Conservation (phyloP, 768 basidiomycete genomes). For the Psilocybe cyanescens region DNA sequence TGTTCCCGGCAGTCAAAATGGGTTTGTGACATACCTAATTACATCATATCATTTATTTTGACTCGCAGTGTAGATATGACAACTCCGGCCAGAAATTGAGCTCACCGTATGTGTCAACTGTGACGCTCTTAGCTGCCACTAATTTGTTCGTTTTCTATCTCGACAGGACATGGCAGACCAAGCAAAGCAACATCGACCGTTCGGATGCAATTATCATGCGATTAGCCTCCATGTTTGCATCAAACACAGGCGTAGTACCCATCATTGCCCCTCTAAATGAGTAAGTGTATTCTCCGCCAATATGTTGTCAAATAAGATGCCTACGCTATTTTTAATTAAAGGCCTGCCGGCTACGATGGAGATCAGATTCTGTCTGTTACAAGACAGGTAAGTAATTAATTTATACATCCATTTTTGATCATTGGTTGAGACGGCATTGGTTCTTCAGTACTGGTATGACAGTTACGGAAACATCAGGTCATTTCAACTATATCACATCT, state of each 20-base stretch:
- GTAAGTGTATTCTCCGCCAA: conserved; percentile 39
- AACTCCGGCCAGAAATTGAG: conserved; percentile 74
- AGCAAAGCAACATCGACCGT: conserved; percentile 66
- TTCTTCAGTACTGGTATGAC: conserved; percentile 66
- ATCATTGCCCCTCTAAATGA: conserved; percentile 82
- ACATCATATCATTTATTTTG: background rate
- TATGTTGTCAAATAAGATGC: background rate
- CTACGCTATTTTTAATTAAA: conserved; percentile 27
- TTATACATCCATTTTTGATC: background rate
- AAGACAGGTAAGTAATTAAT: conserved; percentile 36
- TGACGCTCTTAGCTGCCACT: background rate
- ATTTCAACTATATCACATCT: background rate
- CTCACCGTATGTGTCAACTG: conserved; percentile 47
- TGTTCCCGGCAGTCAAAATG: conserved; percentile 86
- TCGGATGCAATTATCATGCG: conserved; percentile 67
- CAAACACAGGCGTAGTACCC: conserved; percentile 57
- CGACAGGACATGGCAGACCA: conserved; percentile 65
- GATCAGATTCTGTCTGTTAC: conserved; percentile 50
- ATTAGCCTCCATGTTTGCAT: conserved; percentile 62
- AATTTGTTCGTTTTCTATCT: background rate
- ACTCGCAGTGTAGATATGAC: conserved; percentile 59
- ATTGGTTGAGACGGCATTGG: conserved; percentile 11
- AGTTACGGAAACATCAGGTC: conserved; percentile 79
- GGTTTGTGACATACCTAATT: conserved; percentile 42
- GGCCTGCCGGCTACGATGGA: conserved; percentile 76